Evolutionary conservation across 192 early-diverging fungal species (phyloP), one percentile per base, ranked within the genome.

Genomic region (Mortierella alpina): DNA sequence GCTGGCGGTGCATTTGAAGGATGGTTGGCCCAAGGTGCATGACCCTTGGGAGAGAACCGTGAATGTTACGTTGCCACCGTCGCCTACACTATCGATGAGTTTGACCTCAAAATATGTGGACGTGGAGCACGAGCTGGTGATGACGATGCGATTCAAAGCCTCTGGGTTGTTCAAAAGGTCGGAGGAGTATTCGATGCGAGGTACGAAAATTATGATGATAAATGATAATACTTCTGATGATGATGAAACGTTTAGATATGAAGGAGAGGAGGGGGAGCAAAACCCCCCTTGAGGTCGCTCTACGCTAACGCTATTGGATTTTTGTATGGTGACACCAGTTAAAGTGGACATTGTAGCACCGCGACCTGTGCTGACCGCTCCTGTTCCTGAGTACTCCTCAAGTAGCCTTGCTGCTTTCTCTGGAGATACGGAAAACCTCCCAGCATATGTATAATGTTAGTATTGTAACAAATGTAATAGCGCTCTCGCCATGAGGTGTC

Each of bases 101-200:
- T 9, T 14, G 6, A 51, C 20, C 18, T 8, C 55, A 17, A 57
- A 53, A 18, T 63, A 9, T 5, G 5, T 64, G 71, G 53, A 59
- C 44, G 15, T 73, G 1, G 18, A 3, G 15, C 63, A 50, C 41
- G 13, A 8, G 22, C 5, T 73, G 31, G n/a, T 20, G 0, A 18
- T 65, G n/a, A 17, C 20, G 14, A 59, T 73, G 63, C 59, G 64
- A 23, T 3, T 65, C 11, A 41, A 58, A 23, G 53, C 62, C 6
- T 47, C 47, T 14, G 41, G 46, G 2, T 2, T 52, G 41, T 20
- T 45, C 2, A 48, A 58, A 3, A 46, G 45, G 22, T 52, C 39
- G 9, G 31, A 62, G 44, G 40, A 61, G 55, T 56, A 31, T 39
- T 7, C 13, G 8, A 14, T 63, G 20, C 5, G 31, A 31, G 56